Conservation (phyloP, 1,139 yeast genomes). For the Pichia sp. region DNA sequence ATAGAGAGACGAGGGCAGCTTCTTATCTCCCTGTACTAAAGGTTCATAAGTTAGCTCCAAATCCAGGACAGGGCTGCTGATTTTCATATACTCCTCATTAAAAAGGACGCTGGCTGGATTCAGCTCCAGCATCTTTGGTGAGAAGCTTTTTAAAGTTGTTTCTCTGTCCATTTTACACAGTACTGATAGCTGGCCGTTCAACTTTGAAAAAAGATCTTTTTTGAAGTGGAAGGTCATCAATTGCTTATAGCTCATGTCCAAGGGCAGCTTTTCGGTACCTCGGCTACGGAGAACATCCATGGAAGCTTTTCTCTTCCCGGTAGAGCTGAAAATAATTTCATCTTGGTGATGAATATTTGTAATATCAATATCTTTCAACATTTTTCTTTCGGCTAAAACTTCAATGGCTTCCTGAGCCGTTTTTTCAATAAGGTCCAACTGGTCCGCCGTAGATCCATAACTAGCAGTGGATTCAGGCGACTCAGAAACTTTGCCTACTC, state of each 20-base stretch:
- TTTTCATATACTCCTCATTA: background rate
- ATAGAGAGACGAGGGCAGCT: constrained; percentile 17
- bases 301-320: constrained; percentile 10
- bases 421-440: constrained; percentile 19
- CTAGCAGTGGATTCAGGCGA: constrained; percentile 7
- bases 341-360: constrained; percentile 15
- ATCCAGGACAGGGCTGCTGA: constrained; percentile 1
- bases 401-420: constrained; percentile 15
- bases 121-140: constrained; percentile 15
- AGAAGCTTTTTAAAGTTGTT: constrained; percentile 13
- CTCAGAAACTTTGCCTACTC: constrained; percentile 17
- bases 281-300: background rate
- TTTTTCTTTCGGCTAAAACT: constrained; percentile 15
- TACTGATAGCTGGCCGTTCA: constrained; percentile 15
- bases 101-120: background rate
- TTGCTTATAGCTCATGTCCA: background rate
- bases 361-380: constrained; percentile 20
- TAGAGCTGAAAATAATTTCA: constrained; percentile 16
- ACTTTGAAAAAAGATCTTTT: constrained; percentile 17
- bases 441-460: constrained; percentile 17
- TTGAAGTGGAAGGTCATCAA: background rate
- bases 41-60: constrained; percentile 8
- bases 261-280: background rate
- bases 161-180: constrained; percentile 6
- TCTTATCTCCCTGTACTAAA: background rate